phyloP scores from a whole-genome alignment of 2,329 filamentous ascomycete genomes.

The Lecanicillium sp. region DNA sequence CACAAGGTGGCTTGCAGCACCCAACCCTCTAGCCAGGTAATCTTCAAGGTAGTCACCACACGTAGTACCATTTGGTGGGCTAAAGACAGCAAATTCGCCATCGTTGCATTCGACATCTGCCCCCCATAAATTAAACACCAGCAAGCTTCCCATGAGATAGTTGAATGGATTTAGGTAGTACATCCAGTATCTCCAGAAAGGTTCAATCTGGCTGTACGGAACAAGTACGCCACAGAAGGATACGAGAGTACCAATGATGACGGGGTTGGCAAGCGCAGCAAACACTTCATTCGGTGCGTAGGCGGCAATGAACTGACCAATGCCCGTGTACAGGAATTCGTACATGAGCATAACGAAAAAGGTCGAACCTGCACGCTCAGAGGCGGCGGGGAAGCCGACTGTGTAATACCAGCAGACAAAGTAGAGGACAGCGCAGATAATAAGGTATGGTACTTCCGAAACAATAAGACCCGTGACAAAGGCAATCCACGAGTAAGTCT shows the following conservation, averaged over 20 bases:
- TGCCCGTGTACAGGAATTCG: constrained; percentile 51
- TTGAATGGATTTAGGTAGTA: constrained; percentile 55
- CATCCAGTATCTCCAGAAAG: constrained; percentile 62
- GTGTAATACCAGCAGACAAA: constrained; percentile 51
- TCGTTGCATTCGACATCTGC: constrained; percentile 35
- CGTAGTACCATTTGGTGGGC: constrained; percentile 41
- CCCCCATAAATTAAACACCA: constrained; percentile 43
- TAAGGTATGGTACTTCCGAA: constrained; percentile 37
- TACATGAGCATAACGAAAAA: constrained; percentile 50
- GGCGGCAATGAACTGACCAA: constrained; percentile 56
- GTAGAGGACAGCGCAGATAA: constrained; percentile 37
- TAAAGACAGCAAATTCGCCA: constrained; percentile 41
- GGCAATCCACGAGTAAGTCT: constrained; percentile 52
- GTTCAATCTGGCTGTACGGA: constrained; percentile 51
- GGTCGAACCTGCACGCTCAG: constrained; percentile 39
- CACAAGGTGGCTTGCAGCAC: constrained; percentile 39
- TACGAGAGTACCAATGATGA: constrained; percentile 50
- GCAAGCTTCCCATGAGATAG: constrained; percentile 49
- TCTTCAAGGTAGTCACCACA: constrained; percentile 48
- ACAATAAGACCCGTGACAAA: constrained; percentile 46
- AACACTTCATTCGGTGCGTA: constrained; percentile 55
- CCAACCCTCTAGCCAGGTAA: constrained; percentile 39
- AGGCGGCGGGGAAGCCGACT: constrained; percentile 37
- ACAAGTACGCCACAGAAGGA: constrained; percentile 71
- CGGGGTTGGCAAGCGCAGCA: constrained; percentile 47